Base-by-base conservation (phyloP, 257 asterid species). In the Prunella vulgaris region DNA sequence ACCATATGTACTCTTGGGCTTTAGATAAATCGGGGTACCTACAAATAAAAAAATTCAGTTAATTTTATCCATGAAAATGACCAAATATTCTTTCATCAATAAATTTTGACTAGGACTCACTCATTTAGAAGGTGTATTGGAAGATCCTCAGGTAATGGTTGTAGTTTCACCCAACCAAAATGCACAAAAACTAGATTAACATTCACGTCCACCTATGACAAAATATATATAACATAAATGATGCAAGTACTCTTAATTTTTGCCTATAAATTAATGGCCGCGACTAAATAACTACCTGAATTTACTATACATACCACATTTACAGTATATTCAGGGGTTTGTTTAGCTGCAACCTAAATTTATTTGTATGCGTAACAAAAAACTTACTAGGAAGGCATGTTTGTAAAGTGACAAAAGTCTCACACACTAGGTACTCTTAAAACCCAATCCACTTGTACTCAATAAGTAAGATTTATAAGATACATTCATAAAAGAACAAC, bases 371-470 rank as follows among this genome's bases (percentile, higher is more conserved):
- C 32, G 40, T 30, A 64, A 61, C 3, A 58, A 58, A 60, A 64
- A 5, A 64, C 79, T 76, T 86, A 92, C 96, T 7, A 92, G 93
- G 48, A 92, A 92, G 35, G 97, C 88, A 21, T 46, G 80, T 32
- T 81, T 84, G 33, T 77, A 80, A 68, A 87, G 93, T 1, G 81
- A 32, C 83, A 92, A 80, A 60, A 92, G 93, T 73, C 87, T 71
- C 69, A 92, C 74, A 12, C 96, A 92, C 75, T 87, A 95, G 0
- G 76, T 81, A 54, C 97, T 91, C 82, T 91, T 91, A 72, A 86
- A 57, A 5, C 86, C 93, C 33, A 91, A 66, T 10, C 97, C 92
- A 0, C 13, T 1, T n/a, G 85, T 53, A 71, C 92, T 85, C 78
- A 79, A 46, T 35, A 91, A 76, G 78, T 69, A 91, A 7, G 80